Conservation (phyloP, 176 grass and related monocot genomes). For the Coix lacrymajobi region DNA sequence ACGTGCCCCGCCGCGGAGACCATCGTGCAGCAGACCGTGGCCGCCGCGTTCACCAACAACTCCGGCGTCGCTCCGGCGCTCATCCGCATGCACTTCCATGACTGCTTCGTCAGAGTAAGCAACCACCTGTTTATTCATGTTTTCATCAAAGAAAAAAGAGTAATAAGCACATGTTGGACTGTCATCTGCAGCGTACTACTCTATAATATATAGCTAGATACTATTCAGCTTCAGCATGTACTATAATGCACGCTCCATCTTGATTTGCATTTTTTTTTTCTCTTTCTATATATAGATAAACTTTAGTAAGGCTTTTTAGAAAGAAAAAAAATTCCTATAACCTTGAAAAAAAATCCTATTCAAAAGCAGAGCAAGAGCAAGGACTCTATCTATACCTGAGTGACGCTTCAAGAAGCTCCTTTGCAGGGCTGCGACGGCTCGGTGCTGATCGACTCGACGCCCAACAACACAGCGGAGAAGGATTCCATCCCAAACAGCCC, state of each 20-base stretch:
- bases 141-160: too few relatives aligned
- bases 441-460: conserved; percentile 41
- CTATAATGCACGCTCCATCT: not conserved
- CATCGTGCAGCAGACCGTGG: conserved; percentile 43
- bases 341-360: not conserved
- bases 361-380: not conserved
- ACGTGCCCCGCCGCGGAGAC: conserved; percentile 45
- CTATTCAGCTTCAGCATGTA: too few relatives aligned
- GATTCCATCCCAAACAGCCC: conserved; percentile 34
- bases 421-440: conserved; percentile 54
- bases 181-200: not conserved
- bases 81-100: conserved; percentile 77
- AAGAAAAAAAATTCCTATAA: not conserved
- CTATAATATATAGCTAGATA: not conserved
- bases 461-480: conserved; percentile 50
- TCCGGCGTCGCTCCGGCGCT: conserved; percentile 48
- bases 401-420: not conserved
- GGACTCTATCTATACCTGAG: not conserved
- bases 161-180: not conserved
- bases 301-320: not conserved
- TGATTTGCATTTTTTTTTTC: not conserved
- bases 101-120: conserved; percentile 77
- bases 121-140: not conserved
- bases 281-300: not conserved
- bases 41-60: conserved; percentile 32